These are phyloP conservation scores for Lachnellula occidentalis DNA, from an alignment of 2,329 filamentous ascomycete species.

Conservation along the genomic window DNA sequence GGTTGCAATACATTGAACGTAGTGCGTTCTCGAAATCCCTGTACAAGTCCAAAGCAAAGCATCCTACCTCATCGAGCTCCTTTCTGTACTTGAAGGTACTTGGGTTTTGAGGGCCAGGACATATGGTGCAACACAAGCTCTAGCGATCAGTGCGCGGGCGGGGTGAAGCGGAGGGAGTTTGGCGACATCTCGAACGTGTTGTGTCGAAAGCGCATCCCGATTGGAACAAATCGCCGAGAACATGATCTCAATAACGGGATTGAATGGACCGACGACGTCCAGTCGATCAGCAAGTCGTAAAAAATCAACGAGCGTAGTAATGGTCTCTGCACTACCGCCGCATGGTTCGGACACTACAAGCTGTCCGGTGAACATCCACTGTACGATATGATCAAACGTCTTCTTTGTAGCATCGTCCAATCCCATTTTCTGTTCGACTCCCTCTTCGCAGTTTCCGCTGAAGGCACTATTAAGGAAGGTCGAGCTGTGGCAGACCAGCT, in stretches of 20 bases:
- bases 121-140: conserved; percentile 7
- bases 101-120: background rate
- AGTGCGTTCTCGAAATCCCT: background rate
- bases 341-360: background rate
- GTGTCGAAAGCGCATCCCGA: background rate
- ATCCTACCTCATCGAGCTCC: conserved; percentile 8
- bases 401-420: conserved; percentile 4
- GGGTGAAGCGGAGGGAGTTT: conserved; percentile 1
- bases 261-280: conserved; percentile 6
- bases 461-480: conserved; percentile 13
- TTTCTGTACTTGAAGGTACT: conserved; percentile 5
- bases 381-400: conserved; percentile 9
- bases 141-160: conserved; percentile 4
- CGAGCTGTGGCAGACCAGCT: conserved; percentile 11
- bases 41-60: conserved; percentile 11
- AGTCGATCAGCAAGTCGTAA: conserved; percentile 9
- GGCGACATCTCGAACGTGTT: conserved; percentile 7
- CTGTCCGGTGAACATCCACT: conserved; percentile 13
- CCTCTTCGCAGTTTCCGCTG: conserved; percentile 14
- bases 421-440: background rate
- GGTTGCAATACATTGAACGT: background rate
- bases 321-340: background rate
- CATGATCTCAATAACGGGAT: background rate
- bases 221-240: background rate
- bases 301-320: conserved; percentile 8